These are phyloP conservation scores for Mycosarcoma mackinlayi DNA, from an alignment of 1,284 basidiomycete species.

Conservation along the genomic window DNA sequence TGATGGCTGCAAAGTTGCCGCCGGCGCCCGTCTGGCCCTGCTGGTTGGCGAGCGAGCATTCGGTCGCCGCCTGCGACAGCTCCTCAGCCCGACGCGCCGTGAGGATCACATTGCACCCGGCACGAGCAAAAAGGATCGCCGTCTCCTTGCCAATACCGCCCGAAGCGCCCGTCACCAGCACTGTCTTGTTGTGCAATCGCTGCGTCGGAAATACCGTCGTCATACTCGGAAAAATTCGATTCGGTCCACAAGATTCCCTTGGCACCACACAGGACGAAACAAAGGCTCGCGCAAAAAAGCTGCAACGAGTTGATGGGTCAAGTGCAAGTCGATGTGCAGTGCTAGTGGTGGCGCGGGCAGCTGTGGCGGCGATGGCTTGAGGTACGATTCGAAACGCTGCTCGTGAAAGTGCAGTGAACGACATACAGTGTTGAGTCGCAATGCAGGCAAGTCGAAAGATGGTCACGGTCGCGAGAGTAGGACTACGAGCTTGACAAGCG, in stretches of 20 bases:
- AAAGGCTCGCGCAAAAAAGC: slow-evolving; percentile 8
- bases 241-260: slow-evolving; percentile 5
- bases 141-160: slow-evolving; percentile 77
- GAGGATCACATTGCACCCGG: slow-evolving; percentile 70
- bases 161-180: slow-evolving; percentile 86
- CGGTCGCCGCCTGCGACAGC: slow-evolving; percentile 66
- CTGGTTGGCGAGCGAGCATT: slow-evolving; percentile 78
- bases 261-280: no score
- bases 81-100: slow-evolving; percentile 69
- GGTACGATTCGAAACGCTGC: slow-evolving; percentile 15
- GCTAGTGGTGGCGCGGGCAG: no score
- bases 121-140: slow-evolving; percentile 57
- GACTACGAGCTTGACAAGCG: no score
- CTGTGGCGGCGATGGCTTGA: slow-evolving; percentile 5
- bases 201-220: slow-evolving; percentile 54
- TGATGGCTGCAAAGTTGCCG: slow-evolving; percentile 57
- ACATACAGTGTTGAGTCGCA: slow-evolving; percentile 22
- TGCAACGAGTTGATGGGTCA: background rate
- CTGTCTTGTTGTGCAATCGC: slow-evolving; percentile 79
- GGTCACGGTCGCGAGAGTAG: no score
- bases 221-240: slow-evolving; percentile 50
- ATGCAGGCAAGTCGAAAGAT: background rate
- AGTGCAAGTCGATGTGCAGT: background rate
- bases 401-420: slow-evolving; percentile 23
- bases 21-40: slow-evolving; percentile 75